Base-by-base conservation (phyloP, 306 rosid species). In the Vigna trinervia region DNA sequence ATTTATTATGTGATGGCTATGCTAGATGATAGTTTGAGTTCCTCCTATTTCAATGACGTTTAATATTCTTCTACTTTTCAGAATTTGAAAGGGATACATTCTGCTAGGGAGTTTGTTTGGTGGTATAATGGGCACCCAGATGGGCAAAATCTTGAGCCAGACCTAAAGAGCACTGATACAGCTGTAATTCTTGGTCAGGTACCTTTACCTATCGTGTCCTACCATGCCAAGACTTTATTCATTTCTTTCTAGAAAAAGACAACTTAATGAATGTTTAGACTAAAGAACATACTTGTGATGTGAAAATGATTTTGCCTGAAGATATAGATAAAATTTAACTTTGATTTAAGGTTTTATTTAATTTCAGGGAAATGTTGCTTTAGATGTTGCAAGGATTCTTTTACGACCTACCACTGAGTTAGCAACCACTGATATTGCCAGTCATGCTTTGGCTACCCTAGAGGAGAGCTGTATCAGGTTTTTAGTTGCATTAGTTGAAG, bases 71-170 rank as follows among this genome's bases (percentile, higher is more conserved):
- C 28, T 69, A 56, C 81, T 69, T 74, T 71, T 79, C 84, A 95
- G 97, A 86, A 82, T 83, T 85, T 92, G 84, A 66, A 63, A 74
- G 99, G 96, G 66, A 71, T 92, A 75, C 83, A 86, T 62, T 89
- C 97, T 13, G 99, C 99, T 67, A 88, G 99, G 85, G 97, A 92
- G 83, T 92, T 92, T 90, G 99, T 95, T 78, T 90, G 97, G 97
- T 92, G 97, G 99, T 92, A 95, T 83, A 95, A 95, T 83, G 99
- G 97, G 81, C 97, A 95, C 47, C 99, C 96, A 70, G 92, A 95
- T 88, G 86, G 87, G n/a, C 84, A 56, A 79, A 81, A 81, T 85
- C 93, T 95, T 61, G 86, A 89, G 79, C 96, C 88, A 15, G 87
- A 90, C 80, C 80, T 95, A 73, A 90, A 91, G 80, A 85, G 87